Evolutionary conservation across 192 early-diverging fungal species (phyloP), one percentile per base, ranked within the genome.

Genomic region (Spinellus fusiger): DNA sequence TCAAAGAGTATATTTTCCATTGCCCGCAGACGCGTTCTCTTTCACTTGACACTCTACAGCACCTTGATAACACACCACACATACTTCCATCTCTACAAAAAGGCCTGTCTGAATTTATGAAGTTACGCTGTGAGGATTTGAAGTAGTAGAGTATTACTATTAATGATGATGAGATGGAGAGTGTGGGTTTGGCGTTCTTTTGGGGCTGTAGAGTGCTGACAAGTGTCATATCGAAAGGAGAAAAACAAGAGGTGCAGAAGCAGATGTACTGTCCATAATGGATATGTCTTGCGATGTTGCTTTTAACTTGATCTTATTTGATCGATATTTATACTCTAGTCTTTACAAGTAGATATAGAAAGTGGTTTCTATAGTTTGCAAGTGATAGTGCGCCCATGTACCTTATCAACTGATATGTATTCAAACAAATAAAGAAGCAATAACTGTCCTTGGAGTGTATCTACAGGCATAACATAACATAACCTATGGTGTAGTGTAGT

Each of bases 281-380:
- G 35, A 37, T 37, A 9, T 37, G 5, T 37, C 13, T 44, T 44
- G 40, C 40, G 3, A 12, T 44, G 40, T 44, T 44, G 40, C 15
- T 44, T 44, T 44, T 44, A 44, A 44, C 40, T 44, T 44, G 40
- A 44, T 44, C 40, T 44, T 44, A 44, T 44, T 44, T 44, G 40
- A 44, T 44, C 40, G 40, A 44, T 44, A n/a, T n/a, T n/a, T n/a
- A n/a, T n/a, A n/a, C n/a, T n/a, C n/a, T n/a, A n/a, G n/a, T n/a
- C n/a, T n/a, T n/a, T n/a, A n/a, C n/a, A n/a, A n/a, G n/a, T n/a
- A n/a, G n/a, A n/a, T n/a, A n/a, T n/a, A n/a, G n/a, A n/a, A n/a
- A n/a, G n/a, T n/a, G n/a, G n/a, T n/a, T n/a, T n/a, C n/a, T n/a
- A n/a, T n/a, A n/a, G n/a, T n/a, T n/a, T n/a, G n/a, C n/a, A n/a